Evolutionary conservation across 2,329 filamentous ascomycete species (phyloP).

Genomic region (Fusarium domesticum): DNA sequence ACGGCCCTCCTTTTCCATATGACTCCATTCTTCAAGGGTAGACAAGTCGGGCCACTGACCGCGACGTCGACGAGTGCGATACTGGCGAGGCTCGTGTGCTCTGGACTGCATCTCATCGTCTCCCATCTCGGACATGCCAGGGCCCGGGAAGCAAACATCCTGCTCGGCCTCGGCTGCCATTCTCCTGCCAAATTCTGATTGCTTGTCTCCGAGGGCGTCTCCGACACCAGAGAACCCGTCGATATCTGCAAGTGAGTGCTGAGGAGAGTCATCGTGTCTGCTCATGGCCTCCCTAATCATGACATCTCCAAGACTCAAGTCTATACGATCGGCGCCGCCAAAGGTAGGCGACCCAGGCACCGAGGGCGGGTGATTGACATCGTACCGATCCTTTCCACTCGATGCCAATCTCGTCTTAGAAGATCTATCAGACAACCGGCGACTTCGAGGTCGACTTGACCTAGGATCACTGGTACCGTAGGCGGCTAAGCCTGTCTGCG

Average conservation of each 20-base stretch:
- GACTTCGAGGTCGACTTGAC: constrained; percentile 37
- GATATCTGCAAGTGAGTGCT: constrained; percentile 30
- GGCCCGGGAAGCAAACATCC: constrained; percentile 89
- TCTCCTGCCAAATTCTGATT: constrained; percentile 38
- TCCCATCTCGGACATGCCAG: constrained; percentile 68
- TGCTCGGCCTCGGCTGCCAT: constrained; percentile 67
- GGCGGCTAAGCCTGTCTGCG: constrained; percentile 27
- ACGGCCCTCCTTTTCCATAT: constrained; percentile 78
- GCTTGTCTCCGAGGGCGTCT: constrained; percentile 25
- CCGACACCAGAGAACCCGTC: constrained; percentile 34
- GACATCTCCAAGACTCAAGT: constrained; percentile 63
- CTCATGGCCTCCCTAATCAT: constrained; percentile 67
- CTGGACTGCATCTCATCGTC: constrained; percentile 66
- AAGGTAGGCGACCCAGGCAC: constrained; percentile 60
- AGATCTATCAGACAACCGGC: constrained; percentile 50
- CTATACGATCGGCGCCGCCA: constrained; percentile 46
- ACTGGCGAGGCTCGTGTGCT: constrained; percentile 36
- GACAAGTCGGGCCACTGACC: constrained; percentile 83
- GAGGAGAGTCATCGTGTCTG: constrained; percentile 33
- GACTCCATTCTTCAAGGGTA: constrained; percentile 84
- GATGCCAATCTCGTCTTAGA: constrained; percentile 44
- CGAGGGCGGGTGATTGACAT: constrained; percentile 68
- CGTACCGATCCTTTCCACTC: constrained; percentile 47
- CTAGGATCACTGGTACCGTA: constrained; percentile 45
- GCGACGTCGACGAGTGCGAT: constrained; percentile 55